These are phyloP conservation scores for Puccinellia tenuiflora DNA, from an alignment of 176 grass and related monocot genomes.

Conservation along the genomic window DNA sequence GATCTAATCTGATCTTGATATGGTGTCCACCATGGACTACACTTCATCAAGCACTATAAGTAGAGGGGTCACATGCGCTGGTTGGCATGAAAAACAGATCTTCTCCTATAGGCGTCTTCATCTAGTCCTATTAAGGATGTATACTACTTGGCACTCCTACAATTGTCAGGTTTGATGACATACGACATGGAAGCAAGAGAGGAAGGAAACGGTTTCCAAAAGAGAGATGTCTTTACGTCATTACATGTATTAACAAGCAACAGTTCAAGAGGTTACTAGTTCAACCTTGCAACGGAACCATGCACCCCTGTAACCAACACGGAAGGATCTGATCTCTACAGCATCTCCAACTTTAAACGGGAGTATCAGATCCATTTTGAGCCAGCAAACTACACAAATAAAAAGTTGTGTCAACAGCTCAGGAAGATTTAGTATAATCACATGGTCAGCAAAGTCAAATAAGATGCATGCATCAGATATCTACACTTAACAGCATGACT, in stretches of 20 bases:
- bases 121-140: neutral
- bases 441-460: neutral
- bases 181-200: neutral
- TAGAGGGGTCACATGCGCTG: neutral
- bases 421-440: neutral
- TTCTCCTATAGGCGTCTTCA: neutral
- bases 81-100: neutral
- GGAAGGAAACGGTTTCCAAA: neutral
- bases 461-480: neutral
- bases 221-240: neutral
- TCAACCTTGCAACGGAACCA: conserved; percentile 68
- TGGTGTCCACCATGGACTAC: neutral
- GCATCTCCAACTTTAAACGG: conserved; percentile 48
- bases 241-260: neutral
- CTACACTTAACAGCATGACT: neutral
- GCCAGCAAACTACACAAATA: conserved; percentile 10
- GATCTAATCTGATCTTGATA: neutral
- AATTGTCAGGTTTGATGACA: neutral
- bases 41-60: too few species aligned
- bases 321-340: conserved; percentile 40
- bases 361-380: conserved; percentile 29
- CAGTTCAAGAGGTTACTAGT: neutral
- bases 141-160: neutral
- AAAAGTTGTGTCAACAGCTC: neutral
- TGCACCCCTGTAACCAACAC: conserved; percentile 42